Percentiles rank a stretch among this genome's conserved stretches.
phyloP scores from a whole-genome alignment of 192 early-diverging fungal species.

The Backusella australiensis region DNA sequence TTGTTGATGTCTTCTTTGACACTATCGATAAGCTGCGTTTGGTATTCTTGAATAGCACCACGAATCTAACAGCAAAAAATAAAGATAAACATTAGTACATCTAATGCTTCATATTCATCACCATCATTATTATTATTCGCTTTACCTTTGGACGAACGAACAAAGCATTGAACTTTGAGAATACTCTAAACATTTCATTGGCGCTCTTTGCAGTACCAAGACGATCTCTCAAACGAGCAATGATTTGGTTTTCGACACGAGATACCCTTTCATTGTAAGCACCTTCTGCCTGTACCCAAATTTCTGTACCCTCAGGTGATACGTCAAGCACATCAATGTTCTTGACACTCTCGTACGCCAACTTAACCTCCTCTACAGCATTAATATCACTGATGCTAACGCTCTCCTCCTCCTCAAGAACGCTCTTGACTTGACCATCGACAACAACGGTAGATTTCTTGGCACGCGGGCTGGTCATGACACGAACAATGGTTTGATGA shows the following conservation, averaged over 20 bases:
- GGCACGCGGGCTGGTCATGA: constrained; percentile 68
- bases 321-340: constrained; percentile 95
- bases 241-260: constrained; percentile 97
- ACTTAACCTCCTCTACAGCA: constrained; percentile 84
- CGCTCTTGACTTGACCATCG: constrained; percentile 31
- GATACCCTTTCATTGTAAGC: constrained; percentile 94
- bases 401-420: constrained; percentile 47
- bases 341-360: constrained; percentile 91
- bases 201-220: constrained; percentile 95
- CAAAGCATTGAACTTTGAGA: constrained; percentile 99
- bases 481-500: constrained; percentile 92
- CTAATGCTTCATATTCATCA: background rate
- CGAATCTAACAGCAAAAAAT: constrained; percentile 64
- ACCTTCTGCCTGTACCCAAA: constrained; percentile 89
- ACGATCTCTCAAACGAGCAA: constrained; percentile 87
- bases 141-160: constrained; percentile 94
- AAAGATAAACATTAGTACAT: too few species aligned
- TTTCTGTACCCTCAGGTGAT: constrained; percentile 86
- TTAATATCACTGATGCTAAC: constrained; percentile 62
- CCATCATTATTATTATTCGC: background rate
- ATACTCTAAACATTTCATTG: constrained; percentile 99
- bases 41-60: constrained; percentile 99
- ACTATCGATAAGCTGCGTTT: constrained; percentile 94
- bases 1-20: constrained; percentile 98
- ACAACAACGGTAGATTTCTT: constrained; percentile 37